A percentile compares a stretch with the other conserved stretches of the same genome.
Evolutionary conservation across 371 early-diverging fungal species (phyloP).

Genomic region (Lichtheimia ramosa): DNA sequence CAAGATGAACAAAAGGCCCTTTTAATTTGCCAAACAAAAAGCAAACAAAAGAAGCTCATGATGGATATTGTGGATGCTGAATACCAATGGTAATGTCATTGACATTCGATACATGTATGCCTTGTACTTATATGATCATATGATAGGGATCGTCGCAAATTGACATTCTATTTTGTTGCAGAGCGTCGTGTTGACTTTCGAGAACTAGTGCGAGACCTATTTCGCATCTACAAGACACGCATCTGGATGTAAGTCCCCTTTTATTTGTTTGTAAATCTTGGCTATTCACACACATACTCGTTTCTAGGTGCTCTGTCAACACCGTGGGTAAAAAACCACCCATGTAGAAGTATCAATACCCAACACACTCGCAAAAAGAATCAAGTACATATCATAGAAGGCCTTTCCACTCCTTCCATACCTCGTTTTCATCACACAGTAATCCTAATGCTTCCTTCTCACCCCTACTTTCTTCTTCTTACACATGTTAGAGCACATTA

Average conservation of each 20-base stretch:
- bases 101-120: no score
- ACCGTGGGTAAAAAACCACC: conserved; percentile 5
- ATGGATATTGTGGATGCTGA: conserved; percentile 98
- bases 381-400: not conserved
- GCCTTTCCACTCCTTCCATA: not conserved
- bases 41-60: conserved; percentile 80
- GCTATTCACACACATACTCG: not conserved
- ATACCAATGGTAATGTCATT: conserved; percentile 81
- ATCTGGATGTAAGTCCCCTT: conserved; percentile 88
- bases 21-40: conserved; percentile 83
- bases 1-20: conserved; percentile 89
- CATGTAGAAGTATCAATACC: conserved; percentile 6
- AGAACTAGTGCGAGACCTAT: conserved; percentile 97
- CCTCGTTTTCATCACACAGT: not conserved
- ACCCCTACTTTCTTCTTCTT: not conserved
- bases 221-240: conserved; percentile 98
- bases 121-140: not conserved
- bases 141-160: conserved; percentile 90
- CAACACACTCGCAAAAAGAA: not conserved
- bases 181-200: conserved; percentile 97
- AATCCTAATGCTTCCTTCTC: no score
- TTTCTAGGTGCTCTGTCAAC: conserved; percentile 15
- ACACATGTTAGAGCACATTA: not conserved
- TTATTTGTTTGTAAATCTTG: not conserved
- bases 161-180: conserved; percentile 94